Evolutionary conservation across 331 rosid genomes (phyloP).

Genomic region (Phaseolus coccineus): DNA sequence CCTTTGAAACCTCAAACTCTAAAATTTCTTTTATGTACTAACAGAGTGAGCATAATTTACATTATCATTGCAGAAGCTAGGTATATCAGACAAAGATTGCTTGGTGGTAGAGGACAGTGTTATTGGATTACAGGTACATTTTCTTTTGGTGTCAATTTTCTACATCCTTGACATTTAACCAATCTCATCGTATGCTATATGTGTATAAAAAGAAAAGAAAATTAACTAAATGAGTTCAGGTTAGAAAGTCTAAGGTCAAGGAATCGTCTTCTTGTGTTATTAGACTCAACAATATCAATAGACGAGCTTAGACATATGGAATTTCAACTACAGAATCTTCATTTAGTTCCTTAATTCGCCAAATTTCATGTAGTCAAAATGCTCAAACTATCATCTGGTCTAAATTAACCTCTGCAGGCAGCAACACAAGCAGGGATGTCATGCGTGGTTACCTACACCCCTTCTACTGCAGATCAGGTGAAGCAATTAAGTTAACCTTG

Average conservation of each 20-base stretch:
- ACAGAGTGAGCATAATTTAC: slow-evolving; percentile 38
- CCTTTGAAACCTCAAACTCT: background rate
- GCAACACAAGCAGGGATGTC: slow-evolving; percentile 95
- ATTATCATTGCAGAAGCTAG: slow-evolving; percentile 70
- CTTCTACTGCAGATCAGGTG: slow-evolving; percentile 91
- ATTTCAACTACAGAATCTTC: slow-evolving; percentile 13
- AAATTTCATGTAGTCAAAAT: slow-evolving; percentile 11
- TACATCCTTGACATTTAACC: slow-evolving; percentile 2
- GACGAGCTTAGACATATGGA: background rate
- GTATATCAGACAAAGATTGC: slow-evolving; percentile 67
- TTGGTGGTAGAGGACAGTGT: slow-evolving; percentile 94
- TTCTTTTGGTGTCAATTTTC: slow-evolving; percentile 19
- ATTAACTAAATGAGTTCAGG: slow-evolving; percentile 10
- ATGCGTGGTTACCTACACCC: slow-evolving; percentile 79
- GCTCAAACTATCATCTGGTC: slow-evolving; percentile 14
- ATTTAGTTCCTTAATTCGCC: slow-evolving; percentile 27
- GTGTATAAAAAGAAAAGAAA: background rate
- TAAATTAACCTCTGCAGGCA: slow-evolving; percentile 61
- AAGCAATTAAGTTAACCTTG: slow-evolving; percentile 43
- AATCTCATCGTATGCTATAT: slow-evolving; percentile 10
- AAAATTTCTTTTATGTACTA: slow-evolving; percentile 11
- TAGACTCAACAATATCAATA: background rate
- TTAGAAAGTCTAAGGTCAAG: slow-evolving; percentile 3
- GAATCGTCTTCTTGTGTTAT: background rate
- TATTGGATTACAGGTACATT: slow-evolving; percentile 85